phyloP scores from a whole-genome alignment of 768 basidiomycete species.

The Lanmaoa rubissima region DNA sequence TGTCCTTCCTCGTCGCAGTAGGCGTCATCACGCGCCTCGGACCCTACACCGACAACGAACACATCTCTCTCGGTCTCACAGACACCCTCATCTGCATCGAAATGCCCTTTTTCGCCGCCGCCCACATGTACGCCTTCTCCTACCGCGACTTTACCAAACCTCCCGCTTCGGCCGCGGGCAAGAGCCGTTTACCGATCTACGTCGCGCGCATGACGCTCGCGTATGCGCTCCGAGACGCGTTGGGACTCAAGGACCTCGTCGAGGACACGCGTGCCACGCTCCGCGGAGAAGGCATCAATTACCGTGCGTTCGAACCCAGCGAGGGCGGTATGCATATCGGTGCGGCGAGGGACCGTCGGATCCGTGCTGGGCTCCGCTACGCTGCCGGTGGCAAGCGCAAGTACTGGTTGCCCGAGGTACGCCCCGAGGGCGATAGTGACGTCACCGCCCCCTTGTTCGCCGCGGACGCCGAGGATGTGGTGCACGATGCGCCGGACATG shows the following conservation, averaged over 20 bases:
- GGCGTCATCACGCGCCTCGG: conserved; percentile 76
- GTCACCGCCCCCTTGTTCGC: conserved; percentile 75
- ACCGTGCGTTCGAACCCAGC: conserved; percentile 94
- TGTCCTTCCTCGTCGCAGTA: conserved; percentile 87
- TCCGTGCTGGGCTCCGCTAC: conserved; percentile 90
- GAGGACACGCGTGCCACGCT: conserved; percentile 83
- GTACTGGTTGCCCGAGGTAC: conserved; percentile 87
- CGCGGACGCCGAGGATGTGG: conserved; percentile 57
- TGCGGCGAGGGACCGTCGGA: conserved; percentile 77
- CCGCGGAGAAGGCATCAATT: conserved; percentile 88
- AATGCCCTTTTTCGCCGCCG: conserved; percentile 96
- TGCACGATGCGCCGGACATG: conserved; percentile 64
- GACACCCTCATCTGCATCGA: conserved; percentile 93
- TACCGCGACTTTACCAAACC: conserved; percentile 73
- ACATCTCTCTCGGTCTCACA: conserved; percentile 86
- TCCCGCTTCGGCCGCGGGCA: conserved; percentile 36
- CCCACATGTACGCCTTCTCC: conserved; percentile 94
- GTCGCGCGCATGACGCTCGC: conserved; percentile 88
- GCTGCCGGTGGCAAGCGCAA: conserved; percentile 87
- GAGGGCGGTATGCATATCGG: conserved; percentile 94
- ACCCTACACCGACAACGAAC: conserved; percentile 82
- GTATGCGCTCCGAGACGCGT: conserved; percentile 85
- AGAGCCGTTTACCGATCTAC: conserved; percentile 41
- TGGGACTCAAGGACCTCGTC: conserved; percentile 82
- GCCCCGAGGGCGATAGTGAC: conserved; percentile 43